Percentiles rank a stretch among this genome's conserved stretches.
phyloP scores from a whole-genome alignment of 176 grass and related monocot species.

The maize (Zea mays) region DNA sequence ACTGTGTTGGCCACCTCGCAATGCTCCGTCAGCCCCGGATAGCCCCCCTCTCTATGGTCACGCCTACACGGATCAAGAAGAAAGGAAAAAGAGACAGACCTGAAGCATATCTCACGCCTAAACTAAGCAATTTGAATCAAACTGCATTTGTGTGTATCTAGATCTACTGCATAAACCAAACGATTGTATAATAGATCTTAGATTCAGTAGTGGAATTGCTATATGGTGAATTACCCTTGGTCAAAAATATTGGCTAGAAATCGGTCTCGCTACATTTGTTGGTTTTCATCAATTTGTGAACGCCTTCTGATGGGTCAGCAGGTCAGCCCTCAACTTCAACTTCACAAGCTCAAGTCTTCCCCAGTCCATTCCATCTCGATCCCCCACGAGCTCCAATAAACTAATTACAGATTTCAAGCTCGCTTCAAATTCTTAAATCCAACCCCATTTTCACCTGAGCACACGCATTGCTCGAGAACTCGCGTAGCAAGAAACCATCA shows the following conservation, averaged over 20 bases:
- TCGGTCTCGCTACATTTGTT: background rate
- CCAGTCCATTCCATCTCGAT: constrained; percentile 7
- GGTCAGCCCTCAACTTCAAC: background rate
- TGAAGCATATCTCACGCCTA: too few species aligned
- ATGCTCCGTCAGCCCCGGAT: too few species aligned
- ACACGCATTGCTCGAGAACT: background rate
- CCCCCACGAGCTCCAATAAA: constrained; percentile 2
- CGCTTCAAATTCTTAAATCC: constrained; percentile 11
- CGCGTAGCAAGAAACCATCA: constrained; percentile 4
- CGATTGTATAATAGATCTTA: too few species aligned
- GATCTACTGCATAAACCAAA: too few species aligned
- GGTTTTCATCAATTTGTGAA: constrained; percentile 19
- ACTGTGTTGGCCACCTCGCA: too few species aligned
- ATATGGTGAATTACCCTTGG: too few species aligned
- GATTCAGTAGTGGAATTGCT: too few species aligned
- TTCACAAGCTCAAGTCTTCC: constrained; percentile 29
- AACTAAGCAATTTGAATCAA: too few species aligned
- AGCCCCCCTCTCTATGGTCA: too few species aligned
- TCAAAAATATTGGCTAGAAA: background rate
- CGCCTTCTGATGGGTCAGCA: background rate
- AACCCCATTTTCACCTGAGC: constrained; percentile 6
- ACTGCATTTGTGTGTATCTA: too few species aligned
- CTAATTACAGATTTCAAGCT: constrained; percentile 23
- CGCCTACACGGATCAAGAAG: too few species aligned
- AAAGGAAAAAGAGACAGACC: too few species aligned